Conservation (phyloP, 1,139 yeast genomes). For the Saccharomycopsis hybrid region DNA sequence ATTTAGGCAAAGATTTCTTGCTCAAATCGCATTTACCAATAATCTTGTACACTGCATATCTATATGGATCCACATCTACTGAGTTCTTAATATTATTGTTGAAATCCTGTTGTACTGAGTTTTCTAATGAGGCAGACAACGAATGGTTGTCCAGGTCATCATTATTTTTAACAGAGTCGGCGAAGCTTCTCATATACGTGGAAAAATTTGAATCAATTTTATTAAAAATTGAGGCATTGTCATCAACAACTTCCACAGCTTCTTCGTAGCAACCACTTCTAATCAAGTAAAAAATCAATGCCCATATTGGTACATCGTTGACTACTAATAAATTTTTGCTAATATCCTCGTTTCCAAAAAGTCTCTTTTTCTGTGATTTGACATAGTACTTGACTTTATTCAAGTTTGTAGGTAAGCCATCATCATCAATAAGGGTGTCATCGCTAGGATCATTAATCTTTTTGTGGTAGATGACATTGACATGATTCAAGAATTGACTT, state of each 20-base stretch:
- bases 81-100: slow-evolving; percentile 75
- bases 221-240: slow-evolving; percentile 55
- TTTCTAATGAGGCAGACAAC: slow-evolving; percentile 62
- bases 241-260: slow-evolving; percentile 55
- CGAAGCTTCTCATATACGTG: slow-evolving; percentile 66
- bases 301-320: slow-evolving; percentile 91
- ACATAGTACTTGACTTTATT: slow-evolving; percentile 68
- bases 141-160: slow-evolving; percentile 36
- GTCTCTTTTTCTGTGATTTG: slow-evolving; percentile 39
- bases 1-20: slow-evolving; percentile 68
- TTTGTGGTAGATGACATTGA: slow-evolving; percentile 66
- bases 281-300: slow-evolving; percentile 71
- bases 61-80: slow-evolving; percentile 76
- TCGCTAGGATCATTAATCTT: slow-evolving; percentile 42
- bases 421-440: slow-evolving; percentile 26
- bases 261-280: slow-evolving; percentile 80
- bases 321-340: slow-evolving; percentile 49
- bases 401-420: slow-evolving; percentile 60
- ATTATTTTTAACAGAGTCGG: slow-evolving; percentile 35
- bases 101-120: slow-evolving; percentile 72
- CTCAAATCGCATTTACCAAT: slow-evolving; percentile 79
- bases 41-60: slow-evolving; percentile 83
- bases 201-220: slow-evolving; percentile 85
- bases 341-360: slow-evolving; percentile 41
- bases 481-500: slow-evolving; percentile 65